Evolutionary conservation across 495 filamentous ascomycete genomes (phyloP).

Genomic region (Penicillium ucsense): DNA sequence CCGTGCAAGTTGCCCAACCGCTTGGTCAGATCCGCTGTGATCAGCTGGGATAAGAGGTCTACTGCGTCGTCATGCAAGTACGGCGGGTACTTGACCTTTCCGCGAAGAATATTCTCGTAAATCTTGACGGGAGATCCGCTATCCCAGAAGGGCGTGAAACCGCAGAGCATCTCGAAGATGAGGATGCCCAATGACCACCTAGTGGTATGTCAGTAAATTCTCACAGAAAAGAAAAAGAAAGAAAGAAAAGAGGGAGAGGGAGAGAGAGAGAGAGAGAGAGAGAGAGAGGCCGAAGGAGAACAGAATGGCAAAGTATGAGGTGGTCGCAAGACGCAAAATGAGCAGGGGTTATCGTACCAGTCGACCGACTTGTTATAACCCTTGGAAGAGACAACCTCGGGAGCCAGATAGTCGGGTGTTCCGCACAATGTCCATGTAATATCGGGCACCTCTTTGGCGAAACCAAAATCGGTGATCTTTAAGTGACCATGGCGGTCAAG

Average conservation of each 20-base stretch:
- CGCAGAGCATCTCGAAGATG: slow-evolving; percentile 99
- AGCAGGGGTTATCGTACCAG: slow-evolving; percentile 53
- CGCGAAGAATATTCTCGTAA: slow-evolving; percentile 95
- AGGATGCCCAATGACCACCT: slow-evolving; percentile 99
- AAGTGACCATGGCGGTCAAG: slow-evolving; percentile 93
- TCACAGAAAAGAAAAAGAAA: too few species aligned
- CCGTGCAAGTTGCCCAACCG: slow-evolving; percentile 87
- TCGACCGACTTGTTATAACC: slow-evolving; percentile 99
- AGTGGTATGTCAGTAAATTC: slow-evolving; percentile 1
- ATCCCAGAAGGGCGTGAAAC: slow-evolving; percentile 98
- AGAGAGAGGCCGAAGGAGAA: too few species aligned
- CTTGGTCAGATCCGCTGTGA: slow-evolving; percentile 92
- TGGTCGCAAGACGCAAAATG: too few species aligned
- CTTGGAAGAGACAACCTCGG: slow-evolving; percentile 93
- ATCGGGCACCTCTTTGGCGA: slow-evolving; percentile 95
- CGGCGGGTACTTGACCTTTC: slow-evolving; percentile 87
- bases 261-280: too few species aligned
- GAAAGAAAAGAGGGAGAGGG: too few species aligned
- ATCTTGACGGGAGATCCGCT: slow-evolving; percentile 96
- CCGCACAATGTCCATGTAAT: slow-evolving; percentile 99
- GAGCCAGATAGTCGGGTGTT: slow-evolving; percentile 96
- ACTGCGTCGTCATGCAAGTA: slow-evolving; percentile 93
- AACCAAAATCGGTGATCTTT: slow-evolving; percentile 98
- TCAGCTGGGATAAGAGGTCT: slow-evolving; percentile 81
- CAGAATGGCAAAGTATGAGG: too few species aligned